A percentile compares a stretch with the other conserved stretches of the same genome.
Conservation (phyloP, 352 stramenopile genomes). For the Pythium brachiatum region DNA sequence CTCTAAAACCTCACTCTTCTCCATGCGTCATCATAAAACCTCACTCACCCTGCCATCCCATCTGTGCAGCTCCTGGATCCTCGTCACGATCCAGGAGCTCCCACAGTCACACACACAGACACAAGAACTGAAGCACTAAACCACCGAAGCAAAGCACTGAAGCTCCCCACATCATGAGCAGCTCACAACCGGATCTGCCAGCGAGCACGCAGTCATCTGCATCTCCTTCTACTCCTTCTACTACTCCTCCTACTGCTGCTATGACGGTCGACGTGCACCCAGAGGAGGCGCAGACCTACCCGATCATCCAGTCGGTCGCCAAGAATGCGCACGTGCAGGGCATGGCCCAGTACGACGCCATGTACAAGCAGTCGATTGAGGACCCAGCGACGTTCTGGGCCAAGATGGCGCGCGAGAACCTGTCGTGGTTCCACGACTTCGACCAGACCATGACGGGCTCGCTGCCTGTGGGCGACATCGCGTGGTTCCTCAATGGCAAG, state of each 20-base stretch:
- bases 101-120: not conserved
- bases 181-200: constrained; percentile 25
- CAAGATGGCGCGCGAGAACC: constrained; percentile 78
- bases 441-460: constrained; percentile 81
- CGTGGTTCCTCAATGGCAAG: constrained; percentile 95
- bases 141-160: too few relatives aligned
- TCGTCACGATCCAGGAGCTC: not conserved
- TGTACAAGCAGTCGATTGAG: constrained; percentile 87
- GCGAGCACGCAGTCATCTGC: constrained; percentile 5
- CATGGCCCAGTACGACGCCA: constrained; percentile 71
- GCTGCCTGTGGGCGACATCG: constrained; percentile 90
- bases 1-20: not conserved
- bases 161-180: not conserved
- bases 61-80: not conserved
- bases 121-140: not conserved
- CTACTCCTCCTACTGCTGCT: not conserved
- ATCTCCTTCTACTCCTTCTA: not conserved
- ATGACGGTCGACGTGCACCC: constrained; percentile 23
- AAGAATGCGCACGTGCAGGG: constrained; percentile 69
- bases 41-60: not conserved
- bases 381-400: constrained; percentile 93
- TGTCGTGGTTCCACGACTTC: constrained; percentile 95
- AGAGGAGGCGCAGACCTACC: constrained; percentile 17
- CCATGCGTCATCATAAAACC: constrained; percentile 22
- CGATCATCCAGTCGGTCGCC: constrained; percentile 41